Conservation (phyloP, 2,329 filamentous ascomycete species). For the Hymenoscyphus infarciens region DNA sequence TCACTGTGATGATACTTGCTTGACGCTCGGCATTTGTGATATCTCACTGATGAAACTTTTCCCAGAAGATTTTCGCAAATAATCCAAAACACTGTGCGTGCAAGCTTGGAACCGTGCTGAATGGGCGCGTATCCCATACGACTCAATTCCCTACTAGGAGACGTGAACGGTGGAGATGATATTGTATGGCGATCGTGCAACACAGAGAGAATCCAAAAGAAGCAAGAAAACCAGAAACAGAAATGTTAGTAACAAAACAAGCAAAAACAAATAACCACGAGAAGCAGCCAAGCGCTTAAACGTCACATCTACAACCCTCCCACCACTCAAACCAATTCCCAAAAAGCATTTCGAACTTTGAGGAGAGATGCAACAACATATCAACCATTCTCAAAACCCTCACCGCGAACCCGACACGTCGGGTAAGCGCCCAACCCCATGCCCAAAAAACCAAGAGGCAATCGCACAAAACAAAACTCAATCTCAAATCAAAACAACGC, state of each 20-base stretch:
- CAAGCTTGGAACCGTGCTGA: neutral
- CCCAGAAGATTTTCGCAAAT: no score
- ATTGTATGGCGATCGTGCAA: neutral
- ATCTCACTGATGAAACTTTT: no score
- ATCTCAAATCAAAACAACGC: neutral
- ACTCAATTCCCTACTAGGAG: neutral
- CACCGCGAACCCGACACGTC: neutral
- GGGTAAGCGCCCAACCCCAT: neutral
- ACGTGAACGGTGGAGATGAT: neutral
- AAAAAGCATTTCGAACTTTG: neutral
- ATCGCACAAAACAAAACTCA: neutral
- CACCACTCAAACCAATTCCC: neutral
- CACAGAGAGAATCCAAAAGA: neutral
- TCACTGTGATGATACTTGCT: no score
- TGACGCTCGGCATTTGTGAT: no score
- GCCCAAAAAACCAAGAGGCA: neutral
- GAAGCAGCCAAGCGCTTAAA: neutral
- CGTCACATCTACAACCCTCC: neutral
- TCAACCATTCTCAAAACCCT: neutral
- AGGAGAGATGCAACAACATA: neutral
- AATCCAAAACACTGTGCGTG: no score
- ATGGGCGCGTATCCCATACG: neutral
- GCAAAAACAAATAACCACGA: neutral
- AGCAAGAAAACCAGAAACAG: neutral
- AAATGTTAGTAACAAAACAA: neutral